Evolutionary conservation across 352 stramenopile species (phyloP).

Genomic region (Phytopythium kandeliae): DNA sequence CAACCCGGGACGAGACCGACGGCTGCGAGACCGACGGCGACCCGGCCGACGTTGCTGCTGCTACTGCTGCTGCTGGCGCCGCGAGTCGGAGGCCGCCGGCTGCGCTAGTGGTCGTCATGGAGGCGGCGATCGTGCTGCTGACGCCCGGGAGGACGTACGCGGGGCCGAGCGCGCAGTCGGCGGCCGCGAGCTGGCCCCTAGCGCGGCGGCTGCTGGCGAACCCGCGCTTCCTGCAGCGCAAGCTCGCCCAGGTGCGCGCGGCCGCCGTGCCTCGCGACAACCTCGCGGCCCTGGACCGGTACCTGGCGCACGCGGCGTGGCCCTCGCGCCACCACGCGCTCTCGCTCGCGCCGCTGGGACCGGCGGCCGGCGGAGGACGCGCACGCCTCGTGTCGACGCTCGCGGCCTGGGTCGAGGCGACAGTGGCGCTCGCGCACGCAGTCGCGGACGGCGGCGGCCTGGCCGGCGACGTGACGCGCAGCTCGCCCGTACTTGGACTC

Average conservation of each 20-base stretch:
- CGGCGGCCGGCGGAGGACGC: constrained; percentile 8
- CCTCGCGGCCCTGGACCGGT: constrained; percentile 42
- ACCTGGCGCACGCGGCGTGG: constrained; percentile 50
- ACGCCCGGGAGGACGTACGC: constrained; percentile 66
- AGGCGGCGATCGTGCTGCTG: constrained; percentile 72
- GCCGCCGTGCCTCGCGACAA: constrained; percentile 46
- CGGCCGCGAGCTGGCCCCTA: constrained; percentile 66
- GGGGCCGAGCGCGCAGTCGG: constrained; percentile 27
- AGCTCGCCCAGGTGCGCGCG: constrained; percentile 37
- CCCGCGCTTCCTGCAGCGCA: constrained; percentile 37
- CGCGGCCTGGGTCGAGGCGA: constrained; percentile 44
- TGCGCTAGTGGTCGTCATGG: constrained; percentile 64
- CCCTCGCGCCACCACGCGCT: constrained; percentile 24
- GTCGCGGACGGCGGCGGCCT: constrained; percentile 38
- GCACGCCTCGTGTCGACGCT: constrained; percentile 39
- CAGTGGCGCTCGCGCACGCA: constrained; percentile 30
- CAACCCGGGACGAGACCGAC: not conserved
- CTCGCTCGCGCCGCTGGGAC: constrained; percentile 14
- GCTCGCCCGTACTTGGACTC: constrained; percentile 39
- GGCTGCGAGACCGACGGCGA: too few relatives aligned
- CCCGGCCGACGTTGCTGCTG: too few relatives aligned
- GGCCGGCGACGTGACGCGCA: constrained; percentile 43
- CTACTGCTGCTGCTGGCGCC: not conserved
- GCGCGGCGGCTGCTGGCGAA: constrained; percentile 44
- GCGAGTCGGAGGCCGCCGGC: not conserved